Evolutionary conservation across 768 basidiomycete genomes (phyloP).

Genomic region (Dacryopinax spathularia): DNA sequence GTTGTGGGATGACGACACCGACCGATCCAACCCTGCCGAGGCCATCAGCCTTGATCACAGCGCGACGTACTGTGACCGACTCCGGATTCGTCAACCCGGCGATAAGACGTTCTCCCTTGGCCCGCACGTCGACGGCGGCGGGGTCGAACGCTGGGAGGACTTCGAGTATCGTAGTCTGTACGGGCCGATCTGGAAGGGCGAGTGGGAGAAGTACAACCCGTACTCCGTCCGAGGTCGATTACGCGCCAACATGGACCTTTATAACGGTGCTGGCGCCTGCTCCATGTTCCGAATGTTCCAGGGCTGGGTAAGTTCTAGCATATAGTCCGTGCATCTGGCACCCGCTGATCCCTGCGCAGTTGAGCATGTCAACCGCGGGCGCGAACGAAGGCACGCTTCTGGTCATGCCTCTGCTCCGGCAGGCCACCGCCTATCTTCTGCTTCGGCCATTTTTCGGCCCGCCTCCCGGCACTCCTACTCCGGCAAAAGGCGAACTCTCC

Average conservation of each 20-base stretch:
- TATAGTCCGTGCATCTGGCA: background rate
- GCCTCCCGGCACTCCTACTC: background rate
- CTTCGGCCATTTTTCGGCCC: slow-evolving; percentile 23
- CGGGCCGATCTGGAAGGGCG: background rate
- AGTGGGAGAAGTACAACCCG: slow-evolving; percentile 4
- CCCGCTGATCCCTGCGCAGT: background rate
- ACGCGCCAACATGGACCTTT: slow-evolving; percentile 4
- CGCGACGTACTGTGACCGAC: slow-evolving; percentile 62
- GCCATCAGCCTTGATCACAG: slow-evolving; percentile 40
- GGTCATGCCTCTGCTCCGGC: slow-evolving; percentile 20
- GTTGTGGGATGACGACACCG: slow-evolving; percentile 37
- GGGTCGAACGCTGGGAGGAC: background rate
- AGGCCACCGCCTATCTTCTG: slow-evolving; percentile 21
- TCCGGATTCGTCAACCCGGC: slow-evolving; percentile 59
- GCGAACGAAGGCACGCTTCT: slow-evolving; percentile 22
- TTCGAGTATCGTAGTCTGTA: background rate
- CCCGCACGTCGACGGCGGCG: slow-evolving; percentile 29
- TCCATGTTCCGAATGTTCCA: slow-evolving; percentile 24
- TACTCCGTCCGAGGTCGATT: slow-evolving; percentile 4
- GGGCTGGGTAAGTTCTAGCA: slow-evolving; percentile 11
- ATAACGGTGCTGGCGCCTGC: slow-evolving; percentile 13
- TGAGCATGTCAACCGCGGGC: slow-evolving; percentile 13
- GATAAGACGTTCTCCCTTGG: slow-evolving; percentile 53
- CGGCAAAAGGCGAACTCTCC: background rate
- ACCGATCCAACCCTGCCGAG: slow-evolving; percentile 26